phyloP scores from a whole-genome alignment of 768 basidiomycete species.

The Antrodiella citrinella region DNA sequence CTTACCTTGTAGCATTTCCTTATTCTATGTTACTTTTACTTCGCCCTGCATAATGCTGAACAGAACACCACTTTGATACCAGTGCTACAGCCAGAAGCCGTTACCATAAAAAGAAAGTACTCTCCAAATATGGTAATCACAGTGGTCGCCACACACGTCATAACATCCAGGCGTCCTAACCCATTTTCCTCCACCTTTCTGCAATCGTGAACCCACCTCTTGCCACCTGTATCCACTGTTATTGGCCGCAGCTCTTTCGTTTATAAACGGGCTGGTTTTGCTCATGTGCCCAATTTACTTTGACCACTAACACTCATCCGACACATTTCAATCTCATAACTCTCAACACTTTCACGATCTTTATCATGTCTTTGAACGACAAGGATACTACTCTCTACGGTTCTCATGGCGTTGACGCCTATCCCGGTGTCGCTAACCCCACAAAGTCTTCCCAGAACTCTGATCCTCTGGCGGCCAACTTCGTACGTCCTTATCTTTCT shows the following conservation, averaged over 20 bases:
- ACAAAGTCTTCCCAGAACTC: constrained; percentile 27
- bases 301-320: not conserved
- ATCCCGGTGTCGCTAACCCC: constrained; percentile 39
- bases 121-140: not conserved
- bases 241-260: not conserved
- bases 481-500: constrained; percentile 31
- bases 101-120: not conserved
- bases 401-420: constrained; percentile 27
- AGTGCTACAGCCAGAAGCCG: not conserved
- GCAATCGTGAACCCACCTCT: not conserved
- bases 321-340: not conserved
- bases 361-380: constrained; percentile 31
- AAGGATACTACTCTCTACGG: constrained; percentile 17
- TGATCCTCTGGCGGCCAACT: constrained; percentile 33
- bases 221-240: not conserved
- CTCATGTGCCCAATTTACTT: not conserved
- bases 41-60: no score
- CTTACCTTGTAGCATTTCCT: not conserved
- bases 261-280: not conserved
- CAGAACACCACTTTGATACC: no score
- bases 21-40: not conserved
- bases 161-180: not conserved
- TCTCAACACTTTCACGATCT: not conserved
- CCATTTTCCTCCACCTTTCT: not conserved
- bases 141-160: no score